Percentiles rank a stretch among this genome's conserved stretches.
Conservation (phyloP, 2,329 filamentous ascomycete species). For the Colletotrichum abscissum region DNA sequence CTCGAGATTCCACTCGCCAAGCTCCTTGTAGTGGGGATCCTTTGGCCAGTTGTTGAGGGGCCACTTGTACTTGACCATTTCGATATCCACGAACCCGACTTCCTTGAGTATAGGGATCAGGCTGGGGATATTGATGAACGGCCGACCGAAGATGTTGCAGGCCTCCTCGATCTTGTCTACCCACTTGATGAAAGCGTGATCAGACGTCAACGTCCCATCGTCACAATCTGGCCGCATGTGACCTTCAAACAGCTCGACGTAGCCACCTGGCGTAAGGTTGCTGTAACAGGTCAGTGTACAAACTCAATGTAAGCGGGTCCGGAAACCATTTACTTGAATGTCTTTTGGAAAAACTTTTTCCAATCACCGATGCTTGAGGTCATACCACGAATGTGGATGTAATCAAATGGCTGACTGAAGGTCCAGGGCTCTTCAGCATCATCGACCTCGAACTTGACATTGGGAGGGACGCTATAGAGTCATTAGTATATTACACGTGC, state of each 20-base stretch:
- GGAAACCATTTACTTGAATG: constrained; percentile 48
- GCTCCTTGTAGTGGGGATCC: constrained; percentile 46
- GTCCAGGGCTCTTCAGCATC: background rate
- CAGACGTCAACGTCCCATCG: constrained; percentile 40
- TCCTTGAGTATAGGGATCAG: constrained; percentile 48
- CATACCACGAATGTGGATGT: constrained; percentile 43
- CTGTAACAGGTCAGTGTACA: background rate
- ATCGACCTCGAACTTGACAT: constrained; percentile 55
- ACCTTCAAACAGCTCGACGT: constrained; percentile 51
- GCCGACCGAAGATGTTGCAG: constrained; percentile 47
- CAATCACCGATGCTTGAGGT: constrained; percentile 50
- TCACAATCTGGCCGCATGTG: constrained; percentile 44
- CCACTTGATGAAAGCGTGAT: constrained; percentile 34
- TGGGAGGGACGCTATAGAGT: constrained; percentile 58
- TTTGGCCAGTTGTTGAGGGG: constrained; percentile 49
- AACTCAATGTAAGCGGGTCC: too few relatives aligned
- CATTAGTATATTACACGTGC: too few relatives aligned
- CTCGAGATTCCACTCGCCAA: constrained; percentile 46
- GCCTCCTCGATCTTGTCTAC: constrained; percentile 43
- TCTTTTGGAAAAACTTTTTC: constrained; percentile 56
- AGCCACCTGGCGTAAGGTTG: constrained; percentile 51
- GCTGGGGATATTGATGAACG: constrained; percentile 48
- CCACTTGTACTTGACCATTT: constrained; percentile 42
- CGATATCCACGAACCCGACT: constrained; percentile 49
- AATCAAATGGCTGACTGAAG: background rate